Evolutionary conservation across 768 basidiomycete genomes (phyloP).

Genomic region (Tricholoma matsutake): DNA sequence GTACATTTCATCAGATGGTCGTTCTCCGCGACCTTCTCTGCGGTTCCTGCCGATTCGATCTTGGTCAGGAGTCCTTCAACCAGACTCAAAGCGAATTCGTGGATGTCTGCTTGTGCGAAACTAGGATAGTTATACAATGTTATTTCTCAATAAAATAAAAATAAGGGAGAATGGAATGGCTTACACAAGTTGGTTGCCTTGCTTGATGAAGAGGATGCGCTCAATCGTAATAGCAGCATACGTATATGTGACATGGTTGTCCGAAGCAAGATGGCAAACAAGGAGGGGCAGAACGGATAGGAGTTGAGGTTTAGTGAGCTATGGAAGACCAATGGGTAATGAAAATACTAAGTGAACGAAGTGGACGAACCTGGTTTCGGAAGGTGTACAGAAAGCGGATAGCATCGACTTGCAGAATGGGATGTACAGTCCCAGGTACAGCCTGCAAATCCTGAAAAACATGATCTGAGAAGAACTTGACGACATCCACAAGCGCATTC

Average conservation of each 20-base stretch:
- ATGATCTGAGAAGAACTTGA: conserved; percentile 93
- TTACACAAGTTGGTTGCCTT: conserved; percentile 69
- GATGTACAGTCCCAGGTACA: conserved; percentile 63
- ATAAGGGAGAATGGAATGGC: conserved; percentile 30
- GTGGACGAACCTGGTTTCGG: conserved; percentile 69
- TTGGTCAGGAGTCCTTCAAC: conserved; percentile 70
- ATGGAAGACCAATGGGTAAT: background rate
- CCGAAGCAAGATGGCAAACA: conserved; percentile 73
- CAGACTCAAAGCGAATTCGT: conserved; percentile 74
- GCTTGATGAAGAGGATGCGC: conserved; percentile 87
- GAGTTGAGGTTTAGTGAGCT: conserved; percentile 93
- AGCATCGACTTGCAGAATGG: conserved; percentile 93
- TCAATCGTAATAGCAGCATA: conserved; percentile 99
- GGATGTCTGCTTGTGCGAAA: conserved; percentile 85
- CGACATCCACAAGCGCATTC: conserved; percentile 88
- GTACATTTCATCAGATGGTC: conserved; percentile 97
- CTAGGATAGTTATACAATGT: conserved; percentile 34
- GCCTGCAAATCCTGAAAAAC: conserved; percentile 86
- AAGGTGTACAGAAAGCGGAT: conserved; percentile 95
- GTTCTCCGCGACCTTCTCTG: conserved; percentile 95
- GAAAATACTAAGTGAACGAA: background rate
- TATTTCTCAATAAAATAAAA: background rate
- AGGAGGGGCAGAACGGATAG: conserved; percentile 87
- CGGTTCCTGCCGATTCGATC: conserved; percentile 73
- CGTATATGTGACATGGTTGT: conserved; percentile 90